Evolutionary conservation across 108 stramenopile species (phyloP), one percentile per base, ranked within the genome.

Genomic region (Cyclotella sp.): DNA sequence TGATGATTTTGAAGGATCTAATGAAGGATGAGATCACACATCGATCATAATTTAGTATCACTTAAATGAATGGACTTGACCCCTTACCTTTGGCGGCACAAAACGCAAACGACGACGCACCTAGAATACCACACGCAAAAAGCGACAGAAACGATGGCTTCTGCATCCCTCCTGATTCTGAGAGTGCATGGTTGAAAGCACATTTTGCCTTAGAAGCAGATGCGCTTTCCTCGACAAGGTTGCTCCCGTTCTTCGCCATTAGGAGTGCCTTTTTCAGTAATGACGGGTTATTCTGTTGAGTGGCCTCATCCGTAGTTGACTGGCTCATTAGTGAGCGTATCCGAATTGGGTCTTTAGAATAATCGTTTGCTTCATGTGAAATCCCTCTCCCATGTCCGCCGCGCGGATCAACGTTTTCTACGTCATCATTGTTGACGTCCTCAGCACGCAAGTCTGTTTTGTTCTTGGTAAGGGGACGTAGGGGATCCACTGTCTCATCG

Each of bases 91-190:
- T 69, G 53, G 70, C 12, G 34, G 82, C 70, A 16, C 82, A 83
- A 27, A 72, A 72, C 12, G 62, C 72, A 44, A 77, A 83, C 26
- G 82, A 83, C 54, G 82, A 83, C 15, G 82, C 72, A 30, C 63
- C 63, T n/a, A 73, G 59, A 1, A 77, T 9, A 14, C 62, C 72
- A 47, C 82, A 83, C 1, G 75, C 43, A 29, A 83, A 73, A 16
- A 52, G 75, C 42, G 76, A 69, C 22, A 77, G 22, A 46, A 77
- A 52, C 22, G 79, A 59, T 29, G 49, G 9, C 41, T 59, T 83
- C 13, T 53, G 40, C 46, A 59, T 46, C 1, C 39, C 46, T 22
- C 68, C 41, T 24, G 73, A 27, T 29, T 73, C 66, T 54, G 67
- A 57, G 19, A 58, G 0, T 14, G 47, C 21, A 28, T 43, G 52